Base-by-base conservation (phyloP, 108 stramenopile species). In the Nitzschia putrida region DNA sequence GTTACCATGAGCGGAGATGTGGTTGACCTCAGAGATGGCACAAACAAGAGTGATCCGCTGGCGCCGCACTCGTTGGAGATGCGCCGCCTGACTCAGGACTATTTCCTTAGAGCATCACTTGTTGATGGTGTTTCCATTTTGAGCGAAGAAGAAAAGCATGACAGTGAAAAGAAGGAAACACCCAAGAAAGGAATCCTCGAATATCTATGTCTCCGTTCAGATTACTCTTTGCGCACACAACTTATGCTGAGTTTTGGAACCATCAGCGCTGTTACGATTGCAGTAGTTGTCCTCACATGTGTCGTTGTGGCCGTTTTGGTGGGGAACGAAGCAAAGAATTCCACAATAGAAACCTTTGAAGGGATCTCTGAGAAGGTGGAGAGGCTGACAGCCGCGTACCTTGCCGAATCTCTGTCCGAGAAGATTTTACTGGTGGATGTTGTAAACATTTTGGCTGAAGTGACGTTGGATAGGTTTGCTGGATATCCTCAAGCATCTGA, bases 181-280 rank as follows among this genome's bases (percentile, higher is more conserved):
- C 55, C 23, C 57, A 29, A 23, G 25, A 57, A 56, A 21, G 56
- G 68, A n/a, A n/a, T 43, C 29, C 45, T 53, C 10, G 58, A 40
- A 26, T 14, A 39, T n/a, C 37, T 71, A 12, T 80, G 76, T 40
- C 67, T 84, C 6, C 67, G 76, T 20, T 73, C 80, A 12, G 29
- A 54, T 14, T 78, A 71, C 24, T 61, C 80, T n/a, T 63, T 84
- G 3, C 52, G 66, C 22, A 78, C 47, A n/a, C 83, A 84, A 52
- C 56, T 84, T 52, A 70, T 84, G 58, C 64, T 84, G 26, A 61
- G 80, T n/a, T 84, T 84, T 61, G 83, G 83, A 21, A 47, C 50
- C 11, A 66, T 81, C 44, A 64, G 57, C 49, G 25, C 44, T 20
- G n/a, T 79, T n/a, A 71, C 72, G 2, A 79, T 81, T 61, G 1